Evolutionary conservation across 2,329 filamentous ascomycete species (phyloP), one percentile per base, ranked within the genome.

Genomic region (Curvularia verruculosa): DNA sequence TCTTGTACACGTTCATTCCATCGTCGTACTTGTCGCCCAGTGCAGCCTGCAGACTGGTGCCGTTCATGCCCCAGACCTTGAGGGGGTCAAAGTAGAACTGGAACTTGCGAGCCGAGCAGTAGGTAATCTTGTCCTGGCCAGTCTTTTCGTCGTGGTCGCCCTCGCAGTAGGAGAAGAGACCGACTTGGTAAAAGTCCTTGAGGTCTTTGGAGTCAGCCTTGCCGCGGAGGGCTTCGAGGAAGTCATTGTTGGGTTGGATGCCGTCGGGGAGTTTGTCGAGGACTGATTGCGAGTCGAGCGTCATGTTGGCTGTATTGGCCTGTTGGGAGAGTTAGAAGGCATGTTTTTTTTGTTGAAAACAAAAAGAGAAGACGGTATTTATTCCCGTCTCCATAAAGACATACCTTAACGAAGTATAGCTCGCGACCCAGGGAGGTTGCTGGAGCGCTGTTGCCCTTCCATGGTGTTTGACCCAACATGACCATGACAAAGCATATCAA

Each of bases 151-250:
- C 81, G 64, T 84, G 83, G 49, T 83, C 78, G 51, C 84, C 86
- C 55, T 82, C 80, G 84, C 95, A 98, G 84, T 92, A 96, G 74
- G 89, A 90, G 90, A 91, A 96, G 36, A 98, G 83, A 72, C 85
- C 86, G 72, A 98, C 83, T 59, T 90, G 85, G 84, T 97, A 98
- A 70, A 87, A 83, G 73, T 94, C 87, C 69, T 84, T 85, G 57
- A 96, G 84, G 52, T 84, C 63, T 51, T 70, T 69, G 41, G 75
- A 66, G 5, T 72, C 65, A 34, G 75, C 68, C 40, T 73, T 71
- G 49, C 72, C 67, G 10, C 77, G 68, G 52, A 82, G 73, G 12
- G 81, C 67, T 15, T 72, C 23, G 64, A 77, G 64, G 24, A 82
- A 73, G 3, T 80, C 68, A 54, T 74, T 70, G 59, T 78, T 72